Evolutionary conservation across 345 rosid species (phyloP).

Genomic region (Punica granatum): DNA sequence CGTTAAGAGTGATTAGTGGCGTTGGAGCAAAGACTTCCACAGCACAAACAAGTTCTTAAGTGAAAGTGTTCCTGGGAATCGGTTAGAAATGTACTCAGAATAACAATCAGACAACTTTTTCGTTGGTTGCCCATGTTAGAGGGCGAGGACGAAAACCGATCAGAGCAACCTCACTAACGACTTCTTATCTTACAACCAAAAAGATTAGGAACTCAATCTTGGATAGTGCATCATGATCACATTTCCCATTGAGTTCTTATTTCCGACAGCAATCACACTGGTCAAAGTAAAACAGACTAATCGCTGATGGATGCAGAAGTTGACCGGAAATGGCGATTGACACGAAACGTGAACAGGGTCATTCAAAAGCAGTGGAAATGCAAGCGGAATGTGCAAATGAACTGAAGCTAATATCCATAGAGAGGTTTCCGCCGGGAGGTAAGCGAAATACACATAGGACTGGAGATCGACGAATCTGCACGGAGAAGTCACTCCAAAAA

Average conservation of each 20-base stretch:
- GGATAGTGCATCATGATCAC: neutral
- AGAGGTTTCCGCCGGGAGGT: neutral
- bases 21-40: neutral
- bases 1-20: neutral
- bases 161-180: neutral
- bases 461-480: neutral
- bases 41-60: neutral
- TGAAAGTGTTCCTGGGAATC: neutral
- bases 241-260: neutral
- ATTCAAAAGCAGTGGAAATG: neutral
- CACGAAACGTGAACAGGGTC: neutral
- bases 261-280: neutral
- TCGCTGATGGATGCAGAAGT: neutral
- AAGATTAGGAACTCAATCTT: neutral
- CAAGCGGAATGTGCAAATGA: neutral
- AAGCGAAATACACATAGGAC: neutral
- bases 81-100: neutral
- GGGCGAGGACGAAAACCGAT: neutral
- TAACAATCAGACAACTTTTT: neutral
- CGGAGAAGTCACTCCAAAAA: conserved; percentile 5
- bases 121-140: neutral
- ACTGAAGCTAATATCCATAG: neutral
- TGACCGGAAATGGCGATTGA: neutral
- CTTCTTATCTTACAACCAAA: neutral
- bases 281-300: neutral